Percentiles rank a stretch among this genome's conserved stretches.
Evolutionary conservation across 2,329 filamentous ascomycete genomes (phyloP).

Genomic region (Didymosphaeria variabile): DNA sequence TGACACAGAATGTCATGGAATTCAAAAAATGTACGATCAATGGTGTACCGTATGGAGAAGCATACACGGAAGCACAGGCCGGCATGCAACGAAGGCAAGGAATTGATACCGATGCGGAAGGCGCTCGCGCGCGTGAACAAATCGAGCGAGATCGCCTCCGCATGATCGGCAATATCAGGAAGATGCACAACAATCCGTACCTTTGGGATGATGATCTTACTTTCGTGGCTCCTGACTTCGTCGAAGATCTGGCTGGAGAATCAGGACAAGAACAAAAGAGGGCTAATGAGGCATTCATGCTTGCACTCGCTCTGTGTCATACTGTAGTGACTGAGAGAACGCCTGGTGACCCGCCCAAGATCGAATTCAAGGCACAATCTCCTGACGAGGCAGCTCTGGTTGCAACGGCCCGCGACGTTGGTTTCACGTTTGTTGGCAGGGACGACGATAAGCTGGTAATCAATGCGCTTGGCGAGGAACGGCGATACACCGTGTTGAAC

Average conservation of each 20-base stretch:
- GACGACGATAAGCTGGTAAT: conserved; percentile 82
- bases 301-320: conserved; percentile 93
- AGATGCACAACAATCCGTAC: conserved; percentile 88
- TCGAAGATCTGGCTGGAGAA: conserved; percentile 80
- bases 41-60: conserved; percentile 94
- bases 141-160: conserved; percentile 79
- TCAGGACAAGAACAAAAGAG: conserved; percentile 78
- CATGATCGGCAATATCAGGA: conserved; percentile 77
- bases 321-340: conserved; percentile 91
- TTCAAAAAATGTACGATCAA: conserved; percentile 99
- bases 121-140: conserved; percentile 73
- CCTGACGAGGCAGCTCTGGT: conserved; percentile 96
- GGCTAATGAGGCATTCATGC: conserved; percentile 90
- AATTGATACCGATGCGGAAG: conserved; percentile 84
- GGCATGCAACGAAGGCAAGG: conserved; percentile 95
- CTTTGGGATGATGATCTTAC: conserved; percentile 89
- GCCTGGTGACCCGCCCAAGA: conserved; percentile 88
- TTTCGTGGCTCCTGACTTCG: conserved; percentile 90
- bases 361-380: conserved; percentile 96
- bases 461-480: conserved; percentile 86
- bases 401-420: conserved; percentile 91
- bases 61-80: conserved; percentile 95
- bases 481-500: conserved; percentile 86
- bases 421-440: conserved; percentile 88
- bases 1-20: conserved; percentile 96